These are phyloP conservation scores for Ophiostoma ulmi DNA, from an alignment of 2,329 filamentous ascomycete species.

Conservation along the genomic window DNA sequence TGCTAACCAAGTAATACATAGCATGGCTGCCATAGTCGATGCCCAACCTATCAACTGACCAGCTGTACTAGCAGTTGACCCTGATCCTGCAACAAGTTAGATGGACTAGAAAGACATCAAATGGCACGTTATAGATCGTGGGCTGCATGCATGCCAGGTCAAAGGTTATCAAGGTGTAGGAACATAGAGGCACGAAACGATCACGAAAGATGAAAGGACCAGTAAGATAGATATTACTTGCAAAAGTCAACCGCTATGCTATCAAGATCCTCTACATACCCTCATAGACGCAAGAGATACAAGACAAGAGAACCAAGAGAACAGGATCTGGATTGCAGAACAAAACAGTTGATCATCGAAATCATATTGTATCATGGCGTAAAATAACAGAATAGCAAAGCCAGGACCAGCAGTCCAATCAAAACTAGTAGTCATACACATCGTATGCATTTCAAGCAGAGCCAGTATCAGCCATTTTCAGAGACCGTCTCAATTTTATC, in stretches of 20 bases:
- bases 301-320: too few species aligned
- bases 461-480: not conserved
- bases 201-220: too few species aligned
- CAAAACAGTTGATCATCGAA: not conserved
- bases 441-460: not conserved
- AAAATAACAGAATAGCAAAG: not conserved
- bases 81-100: not conserved
- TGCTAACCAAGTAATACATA: not conserved
- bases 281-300: too few species aligned
- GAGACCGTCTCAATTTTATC: not conserved
- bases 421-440: not conserved
- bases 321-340: not conserved
- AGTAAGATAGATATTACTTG: too few species aligned
- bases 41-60: not conserved
- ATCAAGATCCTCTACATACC: too few species aligned
- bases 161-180: not conserved
- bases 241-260: too few species aligned
- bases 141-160: not conserved
- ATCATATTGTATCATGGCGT: not conserved
- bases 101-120: not conserved
- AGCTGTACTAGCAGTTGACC: not conserved
- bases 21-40: not conserved
- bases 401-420: not conserved
- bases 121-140: not conserved
- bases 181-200: not conserved